A percentile compares a stretch with the other conserved stretches of the same genome.
Evolutionary conservation across 306 rosid species (phyloP).

Genomic region (Vigna radiata): DNA sequence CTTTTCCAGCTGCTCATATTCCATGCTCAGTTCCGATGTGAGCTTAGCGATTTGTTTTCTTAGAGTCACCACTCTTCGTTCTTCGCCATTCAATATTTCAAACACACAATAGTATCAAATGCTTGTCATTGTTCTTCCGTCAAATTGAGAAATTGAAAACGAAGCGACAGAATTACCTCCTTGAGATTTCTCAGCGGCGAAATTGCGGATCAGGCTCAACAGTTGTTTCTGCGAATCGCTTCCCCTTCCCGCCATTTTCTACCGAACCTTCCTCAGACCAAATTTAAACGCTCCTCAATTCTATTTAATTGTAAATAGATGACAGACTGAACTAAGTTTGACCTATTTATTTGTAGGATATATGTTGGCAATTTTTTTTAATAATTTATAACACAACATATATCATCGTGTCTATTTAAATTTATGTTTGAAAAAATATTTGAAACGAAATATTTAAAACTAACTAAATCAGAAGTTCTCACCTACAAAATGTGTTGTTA

Average conservation of each 20-base stretch:
- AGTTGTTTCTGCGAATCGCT: conserved; percentile 69
- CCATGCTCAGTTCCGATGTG: conserved; percentile 52
- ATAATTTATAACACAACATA: too few relatives aligned
- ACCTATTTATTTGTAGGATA: too few relatives aligned
- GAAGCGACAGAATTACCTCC: conserved; percentile 62
- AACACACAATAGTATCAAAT: not conserved
- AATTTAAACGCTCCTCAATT: not conserved
- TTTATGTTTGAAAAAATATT: too few relatives aligned
- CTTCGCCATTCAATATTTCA: conserved; percentile 42
- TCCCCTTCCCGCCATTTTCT: conserved; percentile 77
- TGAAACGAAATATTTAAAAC: too few relatives aligned
- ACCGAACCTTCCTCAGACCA: not conserved
- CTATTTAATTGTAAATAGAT: too few relatives aligned
- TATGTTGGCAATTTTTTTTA: too few relatives aligned
- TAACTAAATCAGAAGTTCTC: too few relatives aligned
- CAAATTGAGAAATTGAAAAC: not conserved
- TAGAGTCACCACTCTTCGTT: conserved; percentile 73
- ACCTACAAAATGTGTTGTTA: too few relatives aligned
- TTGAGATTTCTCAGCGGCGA: conserved; percentile 77
- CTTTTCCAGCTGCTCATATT: conserved; percentile 66
- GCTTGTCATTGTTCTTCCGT: not conserved
- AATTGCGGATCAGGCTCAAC: conserved; percentile 65
- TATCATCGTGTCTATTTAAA: too few relatives aligned
- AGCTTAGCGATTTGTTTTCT: conserved; percentile 72
- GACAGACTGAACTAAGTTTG: too few relatives aligned